phyloP scores from a whole-genome alignment of 768 basidiomycete genomes.

The Gymnopilus junonius region DNA sequence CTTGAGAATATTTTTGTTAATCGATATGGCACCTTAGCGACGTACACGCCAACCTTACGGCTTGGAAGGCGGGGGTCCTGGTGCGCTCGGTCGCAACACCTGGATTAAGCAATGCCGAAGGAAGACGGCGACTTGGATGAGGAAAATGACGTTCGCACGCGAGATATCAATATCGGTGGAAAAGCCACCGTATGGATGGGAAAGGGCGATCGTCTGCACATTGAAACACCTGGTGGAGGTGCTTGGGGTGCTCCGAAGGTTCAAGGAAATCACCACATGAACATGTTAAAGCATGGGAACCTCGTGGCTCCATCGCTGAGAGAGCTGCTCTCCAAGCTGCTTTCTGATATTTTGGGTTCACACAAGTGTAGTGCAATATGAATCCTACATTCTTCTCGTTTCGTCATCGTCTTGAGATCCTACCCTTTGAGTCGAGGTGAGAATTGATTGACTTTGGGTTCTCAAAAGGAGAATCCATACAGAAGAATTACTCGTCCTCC shows the following conservation, averaged over 20 bases:
- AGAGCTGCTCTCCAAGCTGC: constrained; percentile 65
- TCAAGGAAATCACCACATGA: constrained; percentile 28
- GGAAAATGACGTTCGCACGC: constrained; percentile 35
- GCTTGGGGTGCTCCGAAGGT: constrained; percentile 69
- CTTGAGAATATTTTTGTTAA: constrained; percentile 2
- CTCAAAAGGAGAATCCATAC: neutral
- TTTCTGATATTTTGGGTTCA: constrained; percentile 41
- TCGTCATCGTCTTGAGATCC: constrained; percentile 2
- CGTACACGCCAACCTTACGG: constrained; percentile 89
- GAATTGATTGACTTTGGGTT: neutral
- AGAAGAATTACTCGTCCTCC: neutral
- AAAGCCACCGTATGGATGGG: constrained; percentile 90
- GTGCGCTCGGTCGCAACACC: constrained; percentile 77
- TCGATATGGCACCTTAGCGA: constrained; percentile 48
- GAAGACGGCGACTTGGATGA: constrained; percentile 71
- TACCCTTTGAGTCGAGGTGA: neutral
- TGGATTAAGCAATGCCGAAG: constrained; percentile 77
- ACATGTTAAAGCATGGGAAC: constrained; percentile 61
- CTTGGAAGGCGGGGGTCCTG: constrained; percentile 77
- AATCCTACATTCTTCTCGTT: constrained; percentile 3
- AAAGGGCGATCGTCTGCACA: constrained; percentile 77
- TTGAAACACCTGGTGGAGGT: constrained; percentile 92
- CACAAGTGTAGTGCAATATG: constrained; percentile 3
- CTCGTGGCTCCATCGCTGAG: constrained; percentile 72
- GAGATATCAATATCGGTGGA: constrained; percentile 86